Evolutionary conservation across 306 rosid species (phyloP).

Genomic region (Cicer cuneatum): DNA sequence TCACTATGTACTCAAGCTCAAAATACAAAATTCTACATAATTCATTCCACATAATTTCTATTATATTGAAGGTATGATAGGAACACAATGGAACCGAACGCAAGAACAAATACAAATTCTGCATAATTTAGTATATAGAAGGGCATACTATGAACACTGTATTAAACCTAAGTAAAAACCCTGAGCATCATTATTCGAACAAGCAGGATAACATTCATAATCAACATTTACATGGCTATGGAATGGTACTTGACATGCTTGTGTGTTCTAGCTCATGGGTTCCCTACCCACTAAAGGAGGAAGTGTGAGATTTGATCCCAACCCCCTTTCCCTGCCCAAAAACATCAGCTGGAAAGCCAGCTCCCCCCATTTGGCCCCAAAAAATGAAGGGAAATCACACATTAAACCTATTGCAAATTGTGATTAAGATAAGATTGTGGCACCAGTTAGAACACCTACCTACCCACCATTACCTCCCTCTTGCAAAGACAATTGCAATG

Average conservation of each 20-base stretch:
- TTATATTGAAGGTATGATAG: neutral
- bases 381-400: neutral
- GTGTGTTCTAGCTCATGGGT: neutral
- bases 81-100: neutral
- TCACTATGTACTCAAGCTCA: neutral
- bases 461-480: neutral
- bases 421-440: neutral
- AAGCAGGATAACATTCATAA: constrained; percentile 24
- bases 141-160: neutral
- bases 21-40: constrained; percentile 1
- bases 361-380: neutral
- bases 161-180: constrained; percentile 14
- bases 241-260: constrained; percentile 14
- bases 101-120: constrained; percentile 7
- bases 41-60: neutral
- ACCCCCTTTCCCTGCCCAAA: constrained; percentile 14
- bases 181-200: constrained; percentile 18
- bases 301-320: neutral
- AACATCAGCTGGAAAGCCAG: neutral
- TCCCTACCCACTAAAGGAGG: constrained; percentile 9
- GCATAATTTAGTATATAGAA: neutral
- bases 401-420: neutral
- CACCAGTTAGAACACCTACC: constrained; percentile 9
- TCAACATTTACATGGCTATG: neutral
- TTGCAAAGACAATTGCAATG: neutral